Evolutionary conservation across 179 eudicot species (phyloP).

Genomic region (Silene noctiflora): DNA sequence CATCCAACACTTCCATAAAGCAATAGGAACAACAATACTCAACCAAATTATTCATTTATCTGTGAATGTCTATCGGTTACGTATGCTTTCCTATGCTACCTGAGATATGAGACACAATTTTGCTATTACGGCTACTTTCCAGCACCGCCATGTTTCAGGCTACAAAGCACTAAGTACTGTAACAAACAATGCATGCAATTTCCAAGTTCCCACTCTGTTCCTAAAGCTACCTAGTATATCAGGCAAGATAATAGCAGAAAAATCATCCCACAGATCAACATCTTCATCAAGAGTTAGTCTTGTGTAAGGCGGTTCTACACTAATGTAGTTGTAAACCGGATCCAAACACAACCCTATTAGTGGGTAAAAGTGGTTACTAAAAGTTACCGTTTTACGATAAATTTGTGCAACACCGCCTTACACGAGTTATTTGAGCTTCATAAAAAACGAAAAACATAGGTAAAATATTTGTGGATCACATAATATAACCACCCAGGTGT

Average conservation of each 20-base stretch:
- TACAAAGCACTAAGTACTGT: not conserved
- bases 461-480: not conserved
- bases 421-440: no score
- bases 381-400: no score
- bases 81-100: not conserved
- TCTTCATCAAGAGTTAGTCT: no score
- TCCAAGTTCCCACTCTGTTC: no score
- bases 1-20: not conserved
- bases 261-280: not conserved
- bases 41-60: not conserved
- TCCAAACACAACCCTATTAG: no score
- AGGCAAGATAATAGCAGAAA: not conserved
- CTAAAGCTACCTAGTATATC: not conserved
- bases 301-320: no score
- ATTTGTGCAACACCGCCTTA: no score
- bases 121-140: not conserved
- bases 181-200: not conserved
- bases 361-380: no score
- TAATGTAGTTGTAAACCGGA: no score
- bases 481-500: not conserved
- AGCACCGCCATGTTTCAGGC: not conserved
- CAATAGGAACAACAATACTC: not conserved
- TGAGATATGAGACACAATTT: not conserved
- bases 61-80: not conserved
- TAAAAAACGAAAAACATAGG: no score